Conservation (phyloP, 352 stramenopile genomes). For the Globisporangium takayamanum region DNA sequence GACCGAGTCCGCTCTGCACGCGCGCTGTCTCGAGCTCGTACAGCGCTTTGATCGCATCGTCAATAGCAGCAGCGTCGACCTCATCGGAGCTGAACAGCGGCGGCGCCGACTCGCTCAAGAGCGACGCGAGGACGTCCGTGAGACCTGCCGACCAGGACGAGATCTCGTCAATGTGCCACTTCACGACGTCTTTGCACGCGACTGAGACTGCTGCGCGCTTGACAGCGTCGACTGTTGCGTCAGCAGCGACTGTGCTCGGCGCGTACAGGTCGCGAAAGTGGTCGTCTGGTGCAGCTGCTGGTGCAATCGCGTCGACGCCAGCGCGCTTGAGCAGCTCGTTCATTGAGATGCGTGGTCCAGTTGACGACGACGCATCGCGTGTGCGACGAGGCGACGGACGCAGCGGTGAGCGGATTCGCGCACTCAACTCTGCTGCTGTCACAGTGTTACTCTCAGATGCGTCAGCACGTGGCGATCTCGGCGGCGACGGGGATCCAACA, state of each 20-base stretch:
- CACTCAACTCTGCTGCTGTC: slow-evolving; percentile 10
- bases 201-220: slow-evolving; percentile 31
- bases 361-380: not conserved
- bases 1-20: slow-evolving; percentile 51
- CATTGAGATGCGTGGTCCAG: slow-evolving; percentile 26
- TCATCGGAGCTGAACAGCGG: slow-evolving; percentile 33
- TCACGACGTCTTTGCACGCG: slow-evolving; percentile 36
- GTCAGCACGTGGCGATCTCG: not conserved
- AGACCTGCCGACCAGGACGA: slow-evolving; percentile 36
- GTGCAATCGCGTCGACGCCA: slow-evolving; percentile 16
- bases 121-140: slow-evolving; percentile 34
- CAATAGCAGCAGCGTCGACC: slow-evolving; percentile 23
- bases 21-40: slow-evolving; percentile 36
- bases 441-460: not conserved
- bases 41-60: slow-evolving; percentile 37
- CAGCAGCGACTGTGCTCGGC: not conserved
- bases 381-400: slow-evolving; percentile 9
- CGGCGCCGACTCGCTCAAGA: slow-evolving; percentile 40
- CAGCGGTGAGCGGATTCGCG: slow-evolving; percentile 12
- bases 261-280: slow-evolving; percentile 10
- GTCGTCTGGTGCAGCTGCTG: not conserved
- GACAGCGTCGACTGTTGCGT: slow-evolving; percentile 17
- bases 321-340: slow-evolving; percentile 30
- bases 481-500: slow-evolving; percentile 26
- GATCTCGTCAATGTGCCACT: slow-evolving; percentile 42